phyloP scores from a whole-genome alignment of 306 rosid genomes.

The Vachellia pachyceras region DNA sequence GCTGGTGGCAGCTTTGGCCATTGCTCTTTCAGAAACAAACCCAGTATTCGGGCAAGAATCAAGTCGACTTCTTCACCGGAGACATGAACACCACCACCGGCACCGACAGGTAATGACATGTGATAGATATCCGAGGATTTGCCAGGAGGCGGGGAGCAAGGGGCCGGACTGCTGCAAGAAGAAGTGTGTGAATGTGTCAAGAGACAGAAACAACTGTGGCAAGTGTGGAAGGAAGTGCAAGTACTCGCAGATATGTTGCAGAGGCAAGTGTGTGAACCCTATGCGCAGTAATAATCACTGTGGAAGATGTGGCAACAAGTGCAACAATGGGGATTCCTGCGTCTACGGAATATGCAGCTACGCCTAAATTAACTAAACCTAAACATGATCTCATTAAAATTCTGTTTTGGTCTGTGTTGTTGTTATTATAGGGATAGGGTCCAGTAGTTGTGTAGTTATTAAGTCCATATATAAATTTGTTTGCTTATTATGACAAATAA shows the following conservation, averaged over 20 bases:
- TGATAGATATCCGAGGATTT: constrained; percentile 55
- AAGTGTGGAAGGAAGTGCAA: constrained; percentile 63
- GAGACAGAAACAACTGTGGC: constrained; percentile 64
- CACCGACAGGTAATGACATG: constrained; percentile 48
- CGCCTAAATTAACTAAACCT: constrained; percentile 25
- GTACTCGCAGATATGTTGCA: constrained; percentile 64
- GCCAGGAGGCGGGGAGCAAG: constrained; percentile 47
- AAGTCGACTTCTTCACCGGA: constrained; percentile 27
- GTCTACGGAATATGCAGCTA: constrained; percentile 72
- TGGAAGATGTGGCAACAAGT: constrained; percentile 62
- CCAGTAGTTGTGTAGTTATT: background rate
- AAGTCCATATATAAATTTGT: background rate
- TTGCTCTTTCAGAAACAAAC: constrained; percentile 39
- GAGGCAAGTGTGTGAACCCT: constrained; percentile 64
- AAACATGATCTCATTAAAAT: background rate
- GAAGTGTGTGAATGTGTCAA: constrained; percentile 57
- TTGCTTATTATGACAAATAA: background rate
- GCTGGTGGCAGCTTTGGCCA: constrained; percentile 41
- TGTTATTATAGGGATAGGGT: background rate
- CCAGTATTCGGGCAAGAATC: constrained; percentile 27
- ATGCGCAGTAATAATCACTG: constrained; percentile 54
- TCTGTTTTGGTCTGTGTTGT: background rate
- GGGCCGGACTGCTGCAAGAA: constrained; percentile 63
- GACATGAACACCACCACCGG: background rate
- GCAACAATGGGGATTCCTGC: constrained; percentile 54